These are phyloP conservation scores for Berkeleyomyces rouxiae DNA, from an alignment of 2,329 filamentous ascomycete genomes.

Conservation along the genomic window DNA sequence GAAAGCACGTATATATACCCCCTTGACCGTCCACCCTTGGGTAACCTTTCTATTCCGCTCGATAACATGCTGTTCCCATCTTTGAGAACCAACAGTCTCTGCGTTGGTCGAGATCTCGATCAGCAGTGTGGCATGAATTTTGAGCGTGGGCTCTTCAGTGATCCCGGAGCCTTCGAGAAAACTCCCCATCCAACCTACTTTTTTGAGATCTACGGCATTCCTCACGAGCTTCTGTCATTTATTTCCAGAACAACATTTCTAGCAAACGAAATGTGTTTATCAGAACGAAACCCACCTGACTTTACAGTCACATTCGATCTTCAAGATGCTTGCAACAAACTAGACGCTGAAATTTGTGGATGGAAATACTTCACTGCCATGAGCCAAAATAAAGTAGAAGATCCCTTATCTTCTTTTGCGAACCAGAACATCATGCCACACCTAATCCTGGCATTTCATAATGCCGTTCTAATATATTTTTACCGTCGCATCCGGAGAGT, in stretches of 20 bases:
- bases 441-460: conserved; percentile 25
- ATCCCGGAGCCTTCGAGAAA: background rate
- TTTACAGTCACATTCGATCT: conserved; percentile 19
- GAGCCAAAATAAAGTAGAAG: background rate
- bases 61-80: conserved; percentile 17
- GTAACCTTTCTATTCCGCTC: conserved; percentile 12
- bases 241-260: conserved; percentile 27
- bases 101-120: conserved; percentile 28
- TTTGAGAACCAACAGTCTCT: conserved; percentile 20
- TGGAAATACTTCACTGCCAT: conserved; percentile 14
- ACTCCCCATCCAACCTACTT: conserved; percentile 23
- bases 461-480: conserved; percentile 29
- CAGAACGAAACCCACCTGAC: conserved; percentile 13
- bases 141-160: conserved; percentile 16
- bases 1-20: conserved; percentile 24
- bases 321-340: conserved; percentile 18
- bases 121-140: conserved; percentile 24
- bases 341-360: conserved; percentile 7
- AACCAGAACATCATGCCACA: conserved; percentile 10
- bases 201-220: conserved; percentile 28
- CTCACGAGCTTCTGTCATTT: conserved; percentile 25
- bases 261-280: conserved; percentile 24
- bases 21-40: conserved; percentile 9
- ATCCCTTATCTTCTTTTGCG: background rate
- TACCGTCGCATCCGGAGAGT: conserved; percentile 23